Evolutionary conservation across 768 basidiomycete species (phyloP).

Genomic region (Infundibulicybe gibba): DNA sequence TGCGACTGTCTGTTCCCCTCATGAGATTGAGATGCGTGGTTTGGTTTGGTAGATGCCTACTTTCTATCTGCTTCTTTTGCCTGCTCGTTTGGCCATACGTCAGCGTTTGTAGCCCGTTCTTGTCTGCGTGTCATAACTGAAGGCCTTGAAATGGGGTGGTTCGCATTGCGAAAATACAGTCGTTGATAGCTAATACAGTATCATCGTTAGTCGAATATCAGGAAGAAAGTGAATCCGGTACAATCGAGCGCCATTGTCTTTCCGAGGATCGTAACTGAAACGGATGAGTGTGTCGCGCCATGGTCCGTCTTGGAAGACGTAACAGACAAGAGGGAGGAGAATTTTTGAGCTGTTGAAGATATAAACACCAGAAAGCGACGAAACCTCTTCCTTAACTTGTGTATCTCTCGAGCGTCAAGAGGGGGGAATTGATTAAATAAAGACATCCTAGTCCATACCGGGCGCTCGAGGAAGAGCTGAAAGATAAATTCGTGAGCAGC

Average conservation of each 20-base stretch:
- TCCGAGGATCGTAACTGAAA: slow-evolving; percentile 88
- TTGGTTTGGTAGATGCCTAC: slow-evolving; percentile 21
- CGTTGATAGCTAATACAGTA: slow-evolving; percentile 74
- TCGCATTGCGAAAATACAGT: slow-evolving; percentile 85
- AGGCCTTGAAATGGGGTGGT: slow-evolving; percentile 74
- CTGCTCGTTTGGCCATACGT: slow-evolving; percentile 34
- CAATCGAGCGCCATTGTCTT: slow-evolving; percentile 71
- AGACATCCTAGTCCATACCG: slow-evolving; percentile 87
- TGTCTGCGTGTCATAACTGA: slow-evolving; percentile 72
- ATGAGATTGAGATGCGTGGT: too few species aligned
- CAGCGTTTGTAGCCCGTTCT: slow-evolving; percentile 42
- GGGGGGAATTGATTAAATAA: slow-evolving; percentile 78
- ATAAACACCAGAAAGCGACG: too few species aligned
- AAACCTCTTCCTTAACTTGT: slow-evolving; percentile 30
- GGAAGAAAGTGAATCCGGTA: slow-evolving; percentile 32
- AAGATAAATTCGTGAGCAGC: background rate
- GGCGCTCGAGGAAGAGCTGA: slow-evolving; percentile 73
- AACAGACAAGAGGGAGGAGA: slow-evolving; percentile 76
- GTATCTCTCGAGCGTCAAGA: slow-evolving; percentile 64
- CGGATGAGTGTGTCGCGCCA: slow-evolving; percentile 88
- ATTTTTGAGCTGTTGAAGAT: slow-evolving; percentile 62
- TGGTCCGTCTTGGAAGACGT: slow-evolving; percentile 91
- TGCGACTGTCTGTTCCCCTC: slow-evolving; percentile 58
- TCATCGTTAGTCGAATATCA: slow-evolving; percentile 2
- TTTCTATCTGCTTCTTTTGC: slow-evolving; percentile 39